Percentiles rank a stretch among this genome's conserved stretches.
Conservation (phyloP, 495 filamentous ascomycete genomes). For the Penicillium coffeae region DNA sequence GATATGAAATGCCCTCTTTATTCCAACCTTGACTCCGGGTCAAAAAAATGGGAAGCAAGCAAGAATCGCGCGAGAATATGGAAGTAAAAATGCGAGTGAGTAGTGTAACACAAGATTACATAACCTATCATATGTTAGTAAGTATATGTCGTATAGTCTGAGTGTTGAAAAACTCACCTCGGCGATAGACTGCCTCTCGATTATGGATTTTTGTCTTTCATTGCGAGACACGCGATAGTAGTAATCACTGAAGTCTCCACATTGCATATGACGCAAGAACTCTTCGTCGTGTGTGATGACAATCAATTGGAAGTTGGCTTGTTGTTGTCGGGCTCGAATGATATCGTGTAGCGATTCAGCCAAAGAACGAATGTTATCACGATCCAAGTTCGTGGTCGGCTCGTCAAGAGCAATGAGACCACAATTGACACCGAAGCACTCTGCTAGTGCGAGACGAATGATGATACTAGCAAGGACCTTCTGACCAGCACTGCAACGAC, state of each 20-base stretch:
- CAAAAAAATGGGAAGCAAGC: too few relatives aligned
- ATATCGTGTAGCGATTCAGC: conserved; percentile 83
- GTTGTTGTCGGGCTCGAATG: conserved; percentile 75
- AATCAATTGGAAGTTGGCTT: conserved; percentile 95
- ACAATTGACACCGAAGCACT: conserved; percentile 95
- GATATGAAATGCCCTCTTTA: too few relatives aligned
- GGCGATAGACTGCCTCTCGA: conserved; percentile 66
- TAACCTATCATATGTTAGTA: conserved; percentile 17
- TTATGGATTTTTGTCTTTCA: conserved; percentile 81
- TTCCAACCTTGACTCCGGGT: too few relatives aligned
- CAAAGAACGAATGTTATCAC: conserved; percentile 86
- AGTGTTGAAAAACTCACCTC: conserved; percentile 43
- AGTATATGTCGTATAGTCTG: neutral
- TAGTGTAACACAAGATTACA: too few relatives aligned
- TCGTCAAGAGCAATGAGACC: conserved; percentile 97
- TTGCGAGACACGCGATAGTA: conserved; percentile 85
- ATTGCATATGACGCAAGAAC: conserved; percentile 89
- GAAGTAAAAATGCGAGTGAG: too few relatives aligned
- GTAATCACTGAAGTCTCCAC: conserved; percentile 86
- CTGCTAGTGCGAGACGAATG: conserved; percentile 91
- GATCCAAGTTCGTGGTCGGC: conserved; percentile 94
- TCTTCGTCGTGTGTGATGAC: conserved; percentile 99
- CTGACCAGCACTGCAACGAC: conserved; percentile 93
- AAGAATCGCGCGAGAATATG: too few relatives aligned
- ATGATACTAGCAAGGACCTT: conserved; percentile 97